A percentile compares a stretch with the other conserved stretches of the same genome.
These are phyloP conservation scores for Diaporthe citrichinensis DNA, from an alignment of 2,329 filamentous ascomycete species.

Conservation along the genomic window DNA sequence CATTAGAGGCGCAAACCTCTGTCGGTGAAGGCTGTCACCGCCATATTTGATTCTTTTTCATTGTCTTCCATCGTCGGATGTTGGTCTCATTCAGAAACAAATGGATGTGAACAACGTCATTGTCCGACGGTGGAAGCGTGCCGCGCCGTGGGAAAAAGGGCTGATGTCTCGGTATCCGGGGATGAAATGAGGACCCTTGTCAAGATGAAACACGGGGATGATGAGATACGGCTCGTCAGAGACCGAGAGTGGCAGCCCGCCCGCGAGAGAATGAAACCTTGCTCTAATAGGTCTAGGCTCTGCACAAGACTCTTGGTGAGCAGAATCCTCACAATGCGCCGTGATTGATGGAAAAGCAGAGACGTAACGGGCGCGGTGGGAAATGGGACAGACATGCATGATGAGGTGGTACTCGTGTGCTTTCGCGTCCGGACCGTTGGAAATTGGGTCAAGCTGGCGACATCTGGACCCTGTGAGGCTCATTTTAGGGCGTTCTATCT, in stretches of 20 bases:
- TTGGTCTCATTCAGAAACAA: conserved; percentile 23
- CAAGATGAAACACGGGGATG: conserved; percentile 37
- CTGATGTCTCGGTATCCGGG: conserved; percentile 32
- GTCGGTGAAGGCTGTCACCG: conserved; percentile 14
- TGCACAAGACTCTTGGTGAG: not conserved
- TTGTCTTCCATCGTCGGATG: conserved; percentile 12
- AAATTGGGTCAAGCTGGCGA: conserved; percentile 25
- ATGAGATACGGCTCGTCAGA: conserved; percentile 33
- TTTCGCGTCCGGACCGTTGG: conserved; percentile 28
- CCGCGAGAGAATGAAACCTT: conserved; percentile 17
- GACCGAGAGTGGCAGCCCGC: conserved; percentile 22
- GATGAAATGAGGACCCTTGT: conserved; percentile 33
- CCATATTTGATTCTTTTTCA: conserved; percentile 6
- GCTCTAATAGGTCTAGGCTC: conserved; percentile 13
- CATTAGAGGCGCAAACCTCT: not conserved
- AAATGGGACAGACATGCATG: conserved; percentile 22
- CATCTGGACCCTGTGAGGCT: conserved; percentile 29
- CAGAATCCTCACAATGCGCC: not conserved
- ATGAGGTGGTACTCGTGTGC: conserved; percentile 27
- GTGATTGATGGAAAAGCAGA: conserved; percentile 32
- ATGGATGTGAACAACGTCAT: conserved; percentile 17
- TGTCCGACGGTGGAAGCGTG: conserved; percentile 14
- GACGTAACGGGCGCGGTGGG: conserved; percentile 10
- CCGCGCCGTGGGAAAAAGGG: conserved; percentile 19
- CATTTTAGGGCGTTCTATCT: conserved; percentile 21